Base-by-base conservation (phyloP, 1,139 yeast genomes). In the Debaryomyces sp. region DNA sequence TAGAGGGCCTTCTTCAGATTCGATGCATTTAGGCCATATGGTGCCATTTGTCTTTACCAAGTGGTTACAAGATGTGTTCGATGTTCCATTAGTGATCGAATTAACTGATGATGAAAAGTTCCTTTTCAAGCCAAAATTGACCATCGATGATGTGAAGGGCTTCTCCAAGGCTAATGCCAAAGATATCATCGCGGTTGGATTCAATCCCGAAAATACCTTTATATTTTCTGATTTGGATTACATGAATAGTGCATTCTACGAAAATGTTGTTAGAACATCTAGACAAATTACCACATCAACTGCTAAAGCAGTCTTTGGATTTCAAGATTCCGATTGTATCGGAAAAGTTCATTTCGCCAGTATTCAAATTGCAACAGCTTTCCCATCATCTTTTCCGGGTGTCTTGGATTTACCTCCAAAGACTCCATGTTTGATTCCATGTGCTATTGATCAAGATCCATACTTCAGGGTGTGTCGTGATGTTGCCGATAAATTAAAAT, bases 361-460 rank as follows among this genome's bases (percentile, higher is more conserved):
- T 46, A 84, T 95, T 60, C 99, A 95, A 75, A 94, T 95, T 61
- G 89, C 98, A 26, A 85, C 98, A 17, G 95, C 97, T 2, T 92
- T 95, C 76, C 96, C 97, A 50, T 87, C 94, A 43, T 89, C 97
- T 12, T 95, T 89, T 80, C 99, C 99, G 2, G 96, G 87, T 57
- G 87, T 95, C 27, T 81, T 95, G 60, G 97, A 90, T 9, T 72
- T 87, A 60, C 91, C 91, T 45, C 77, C 86, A 43, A 87, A 87
- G 69, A 92, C 97, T 1, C 99, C 97, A 51, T 89, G 97, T 71
- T 77, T 95, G 68, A 95, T 95, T 68, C 99, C 99, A 35, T 95
- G 99, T 79, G 99, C 99, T 42, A 95, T 95, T 67, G 99, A 95
- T 68, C 97, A 92, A 75, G 99, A 95, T 69, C 99, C 99, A 34